Base-by-base conservation (phyloP, 176 grass and related monocot species). In the Phoenix dactylifera region DNA sequence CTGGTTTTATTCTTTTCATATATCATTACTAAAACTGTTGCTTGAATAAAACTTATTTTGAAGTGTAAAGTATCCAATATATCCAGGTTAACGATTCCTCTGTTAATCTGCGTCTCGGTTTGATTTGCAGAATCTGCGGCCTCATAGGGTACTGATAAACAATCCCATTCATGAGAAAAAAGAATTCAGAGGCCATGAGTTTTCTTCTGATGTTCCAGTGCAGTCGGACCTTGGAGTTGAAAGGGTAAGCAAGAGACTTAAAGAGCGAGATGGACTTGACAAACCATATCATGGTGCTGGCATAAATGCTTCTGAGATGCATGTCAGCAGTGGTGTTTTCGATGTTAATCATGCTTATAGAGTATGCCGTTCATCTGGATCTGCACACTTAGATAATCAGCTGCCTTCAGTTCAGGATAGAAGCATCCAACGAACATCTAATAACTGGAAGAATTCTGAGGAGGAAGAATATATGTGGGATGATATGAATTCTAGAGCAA, bases 401-500 rank as follows among this genome's bases (percentile, higher is more conserved):
- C 71, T 78, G 57, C 50, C 70, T 22, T 76, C 81, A 67, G 73
- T 74, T 72, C 70, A 79, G 25, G 84, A 81, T 64, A 90, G 79
- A 67, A 72, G 67, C 62, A 75, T 68, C 30, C 79, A 76, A 39
- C 26, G 61, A 10, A 61, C 85, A 74, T 81, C 82, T 24, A 83
- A 80, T 79, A 88, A 50, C 50, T 98, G 94, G 94, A 98, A 98
- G 74, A 88, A 86, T 71, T 75, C 84, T 62, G 94, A 89, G 83
- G 94, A 98, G 77, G 87, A 98, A 83, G 94, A 98, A 70, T 98
- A 86, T 64, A 61, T 83, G 19, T 98, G 87, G 94, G 94, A 86
- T 72, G 85, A 95, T 52, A 67, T 88, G 50, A 89, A 69, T 64
- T 76, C 72, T 55, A 72, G 69, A 57, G 32, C 23, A 69, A 73